Conservation (phyloP, 73 alveolate genomes). For the Paramecium caudatum region DNA sequence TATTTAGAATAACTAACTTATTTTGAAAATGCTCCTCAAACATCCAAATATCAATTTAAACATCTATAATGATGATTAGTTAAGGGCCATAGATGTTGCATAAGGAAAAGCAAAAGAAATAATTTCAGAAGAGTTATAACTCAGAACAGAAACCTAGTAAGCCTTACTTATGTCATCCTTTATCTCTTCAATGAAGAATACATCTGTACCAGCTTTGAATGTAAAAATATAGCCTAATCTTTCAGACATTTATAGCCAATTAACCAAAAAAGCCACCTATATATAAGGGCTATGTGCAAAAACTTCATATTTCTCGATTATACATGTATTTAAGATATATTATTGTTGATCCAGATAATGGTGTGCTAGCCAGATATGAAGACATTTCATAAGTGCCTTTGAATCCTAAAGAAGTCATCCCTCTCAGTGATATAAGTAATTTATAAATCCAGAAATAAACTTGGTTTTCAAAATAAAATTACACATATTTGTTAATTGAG, state of each 20-base stretch:
- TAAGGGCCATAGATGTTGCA: neutral
- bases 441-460: neutral
- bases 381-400: neutral
- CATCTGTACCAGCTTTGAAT: neutral
- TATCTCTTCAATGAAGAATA: neutral
- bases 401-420: conserved; percentile 9
- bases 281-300: conserved; percentile 18
- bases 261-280: conserved; percentile 45
- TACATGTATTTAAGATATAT: conserved; percentile 6
- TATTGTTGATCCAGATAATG: conserved; percentile 41
- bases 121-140: neutral
- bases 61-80: neutral
- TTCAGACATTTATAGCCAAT: neutral
- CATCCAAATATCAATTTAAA: conserved; percentile 3
- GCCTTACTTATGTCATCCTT: neutral
- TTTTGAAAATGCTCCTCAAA: neutral
- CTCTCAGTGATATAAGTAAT: neutral
- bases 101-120: conserved; percentile 14
- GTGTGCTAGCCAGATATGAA: conserved; percentile 4
- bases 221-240: neutral
- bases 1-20: neutral
- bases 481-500: neutral
- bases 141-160: neutral
- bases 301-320: neutral
- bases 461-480: neutral